Conservation (phyloP, 306 rosid species). For the Biancaea sappan region DNA sequence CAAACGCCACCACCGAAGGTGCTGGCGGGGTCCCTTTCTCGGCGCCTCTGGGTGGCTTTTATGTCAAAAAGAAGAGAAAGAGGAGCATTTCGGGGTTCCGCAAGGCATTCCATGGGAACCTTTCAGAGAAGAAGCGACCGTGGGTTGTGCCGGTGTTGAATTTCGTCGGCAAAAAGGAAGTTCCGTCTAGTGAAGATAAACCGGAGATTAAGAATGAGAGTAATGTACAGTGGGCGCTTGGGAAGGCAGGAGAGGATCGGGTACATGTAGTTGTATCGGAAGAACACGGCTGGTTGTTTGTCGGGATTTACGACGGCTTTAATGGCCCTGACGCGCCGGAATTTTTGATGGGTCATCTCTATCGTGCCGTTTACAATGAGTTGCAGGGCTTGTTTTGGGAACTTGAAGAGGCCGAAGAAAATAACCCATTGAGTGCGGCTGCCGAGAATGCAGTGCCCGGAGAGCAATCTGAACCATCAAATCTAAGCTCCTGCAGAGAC, state of each 20-base stretch:
- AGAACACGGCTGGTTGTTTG: slow-evolving; percentile 91
- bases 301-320: slow-evolving; percentile 88
- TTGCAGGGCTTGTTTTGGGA: slow-evolving; percentile 91
- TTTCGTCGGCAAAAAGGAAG: slow-evolving; percentile 66
- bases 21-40: slow-evolving; percentile 68
- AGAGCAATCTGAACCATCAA: slow-evolving; percentile 29
- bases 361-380: slow-evolving; percentile 73
- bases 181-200: slow-evolving; percentile 48
- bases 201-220: slow-evolving; percentile 49
- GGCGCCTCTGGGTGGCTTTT: slow-evolving; percentile 72
- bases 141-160: slow-evolving; percentile 89
- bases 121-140: slow-evolving; percentile 81
- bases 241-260: slow-evolving; percentile 95
- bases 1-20: slow-evolving; percentile 34
- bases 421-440: slow-evolving; percentile 35
- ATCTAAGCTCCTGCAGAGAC: neutral
- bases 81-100: slow-evolving; percentile 66
- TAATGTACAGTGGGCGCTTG: slow-evolving; percentile 86
- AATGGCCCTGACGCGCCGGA: slow-evolving; percentile 94
- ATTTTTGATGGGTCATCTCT: slow-evolving; percentile 84
- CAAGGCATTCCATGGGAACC: slow-evolving; percentile 67
- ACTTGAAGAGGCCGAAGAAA: slow-evolving; percentile 50
- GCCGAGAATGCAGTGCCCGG: slow-evolving; percentile 35
- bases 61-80: slow-evolving; percentile 61
- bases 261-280: slow-evolving; percentile 90